These are phyloP conservation scores for Psidium guajava DNA, from an alignment of 345 rosid species.

Conservation along the genomic window DNA sequence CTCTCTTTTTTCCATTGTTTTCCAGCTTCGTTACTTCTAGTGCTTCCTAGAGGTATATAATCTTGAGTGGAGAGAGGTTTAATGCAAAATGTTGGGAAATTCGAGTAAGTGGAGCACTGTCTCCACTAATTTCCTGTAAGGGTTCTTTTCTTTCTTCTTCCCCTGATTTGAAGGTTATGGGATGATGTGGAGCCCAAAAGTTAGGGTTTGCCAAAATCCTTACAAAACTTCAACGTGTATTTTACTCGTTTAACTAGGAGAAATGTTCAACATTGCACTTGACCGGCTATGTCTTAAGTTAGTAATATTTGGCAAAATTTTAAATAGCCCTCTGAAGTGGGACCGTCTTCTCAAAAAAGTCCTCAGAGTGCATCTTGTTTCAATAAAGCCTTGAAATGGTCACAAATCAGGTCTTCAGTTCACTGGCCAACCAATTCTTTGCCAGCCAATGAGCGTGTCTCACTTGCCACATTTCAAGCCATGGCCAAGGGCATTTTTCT, in stretches of 20 bases:
- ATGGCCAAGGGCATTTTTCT: not conserved
- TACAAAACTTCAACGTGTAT: not conserved
- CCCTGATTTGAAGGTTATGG: not conserved
- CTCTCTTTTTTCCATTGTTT: not conserved
- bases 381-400: not conserved
- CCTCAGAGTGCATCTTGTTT: not conserved
- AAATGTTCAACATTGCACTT: not conserved
- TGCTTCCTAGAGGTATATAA: not conserved
- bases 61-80: not conserved
- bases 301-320: not conserved
- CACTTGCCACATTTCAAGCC: not conserved
- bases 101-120: not conserved
- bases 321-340: not conserved
- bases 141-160: not conserved
- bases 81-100: not conserved
- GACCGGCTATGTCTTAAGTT: not conserved
- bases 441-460: not conserved
- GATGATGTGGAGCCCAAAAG: not conserved
- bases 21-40: not conserved
- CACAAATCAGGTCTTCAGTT: not conserved
- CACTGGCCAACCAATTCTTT: not conserved
- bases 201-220: not conserved
- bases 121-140: not conserved
- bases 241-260: not conserved
- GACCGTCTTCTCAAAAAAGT: not conserved